Conservation (phyloP, 2,329 filamentous ascomycete species). For the Sclerotinia borealis region DNA sequence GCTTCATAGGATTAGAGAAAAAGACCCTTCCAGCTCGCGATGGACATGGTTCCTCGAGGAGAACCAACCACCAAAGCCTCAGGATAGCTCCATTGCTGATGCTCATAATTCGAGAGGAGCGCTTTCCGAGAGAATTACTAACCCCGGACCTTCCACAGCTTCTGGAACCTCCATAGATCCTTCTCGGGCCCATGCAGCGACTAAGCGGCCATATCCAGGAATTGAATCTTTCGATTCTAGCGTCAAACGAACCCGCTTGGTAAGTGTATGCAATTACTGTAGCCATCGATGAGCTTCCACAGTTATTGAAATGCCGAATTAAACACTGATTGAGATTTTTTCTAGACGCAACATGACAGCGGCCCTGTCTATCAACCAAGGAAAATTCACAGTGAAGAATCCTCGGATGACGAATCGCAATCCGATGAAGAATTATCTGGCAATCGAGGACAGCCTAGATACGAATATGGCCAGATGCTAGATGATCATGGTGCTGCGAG, state of each 20-base stretch:
- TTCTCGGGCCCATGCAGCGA: accelerated
- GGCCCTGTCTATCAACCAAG: neutral
- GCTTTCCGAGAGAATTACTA: neutral
- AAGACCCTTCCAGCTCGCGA: neutral
- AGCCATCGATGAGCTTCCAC: too few relatives aligned
- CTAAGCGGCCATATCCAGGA: neutral
- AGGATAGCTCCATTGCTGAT: neutral
- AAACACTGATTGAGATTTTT: neutral
- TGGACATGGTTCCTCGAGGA: neutral
- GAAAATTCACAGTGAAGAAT: neutral
- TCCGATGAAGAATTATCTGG: too few relatives aligned
- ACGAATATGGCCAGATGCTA: neutral
- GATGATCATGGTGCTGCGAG: neutral
- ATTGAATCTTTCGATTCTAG: neutral
- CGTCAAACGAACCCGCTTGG: neutral
- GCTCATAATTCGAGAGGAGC: too few relatives aligned
- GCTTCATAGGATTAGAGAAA: neutral
- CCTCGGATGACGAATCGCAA: neutral
- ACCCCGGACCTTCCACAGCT: neutral
- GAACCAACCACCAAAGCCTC: neutral
- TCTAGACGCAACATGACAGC: neutral
- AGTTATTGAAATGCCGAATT: too few relatives aligned
- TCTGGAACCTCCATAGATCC: neutral
- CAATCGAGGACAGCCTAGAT: neutral
- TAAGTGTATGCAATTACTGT: neutral